phyloP scores from a whole-genome alignment of 257 asterid genomes.

The Lycium ferocissimum region DNA sequence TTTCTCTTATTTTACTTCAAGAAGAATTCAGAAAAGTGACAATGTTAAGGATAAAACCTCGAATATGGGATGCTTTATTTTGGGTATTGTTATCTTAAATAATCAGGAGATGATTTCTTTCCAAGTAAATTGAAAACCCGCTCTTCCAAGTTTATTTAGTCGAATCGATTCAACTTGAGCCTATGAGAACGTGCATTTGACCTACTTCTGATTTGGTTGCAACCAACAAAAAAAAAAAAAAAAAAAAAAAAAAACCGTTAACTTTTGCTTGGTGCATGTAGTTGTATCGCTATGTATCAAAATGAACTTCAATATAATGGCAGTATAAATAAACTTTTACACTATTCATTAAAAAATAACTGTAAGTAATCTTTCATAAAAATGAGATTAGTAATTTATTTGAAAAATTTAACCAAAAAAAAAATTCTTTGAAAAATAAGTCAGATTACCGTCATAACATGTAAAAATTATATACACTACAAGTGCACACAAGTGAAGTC shows the following conservation, averaged over 20 bases:
- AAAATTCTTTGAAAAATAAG: too few relatives aligned
- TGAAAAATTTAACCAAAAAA: too few relatives aligned
- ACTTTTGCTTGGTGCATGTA: neutral
- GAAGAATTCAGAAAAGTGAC: neutral
- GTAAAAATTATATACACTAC: too few relatives aligned
- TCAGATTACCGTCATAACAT: too few relatives aligned
- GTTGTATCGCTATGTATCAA: neutral
- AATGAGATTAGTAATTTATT: too few relatives aligned
- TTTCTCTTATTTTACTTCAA: slow-evolving; percentile 8
- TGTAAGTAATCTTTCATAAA: too few relatives aligned
- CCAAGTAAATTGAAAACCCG: too few relatives aligned
- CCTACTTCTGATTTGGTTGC: neutral
- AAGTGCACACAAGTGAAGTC: too few relatives aligned
- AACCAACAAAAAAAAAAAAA: neutral
- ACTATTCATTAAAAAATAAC: too few relatives aligned
- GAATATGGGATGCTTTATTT: neutral
- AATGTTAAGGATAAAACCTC: neutral
- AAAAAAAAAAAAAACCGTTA: neutral
- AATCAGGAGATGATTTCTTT: too few relatives aligned
- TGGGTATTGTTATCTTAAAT: neutral
- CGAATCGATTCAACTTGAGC: neutral
- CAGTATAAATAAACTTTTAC: too few relatives aligned
- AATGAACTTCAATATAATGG: too few relatives aligned
- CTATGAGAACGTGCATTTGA: slow-evolving; percentile 10
- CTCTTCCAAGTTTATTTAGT: neutral